Evolutionary conservation across 1,284 basidiomycete genomes (phyloP), one percentile per base, ranked within the genome.

Genomic region (Mycosarcoma mackinlayi): DNA sequence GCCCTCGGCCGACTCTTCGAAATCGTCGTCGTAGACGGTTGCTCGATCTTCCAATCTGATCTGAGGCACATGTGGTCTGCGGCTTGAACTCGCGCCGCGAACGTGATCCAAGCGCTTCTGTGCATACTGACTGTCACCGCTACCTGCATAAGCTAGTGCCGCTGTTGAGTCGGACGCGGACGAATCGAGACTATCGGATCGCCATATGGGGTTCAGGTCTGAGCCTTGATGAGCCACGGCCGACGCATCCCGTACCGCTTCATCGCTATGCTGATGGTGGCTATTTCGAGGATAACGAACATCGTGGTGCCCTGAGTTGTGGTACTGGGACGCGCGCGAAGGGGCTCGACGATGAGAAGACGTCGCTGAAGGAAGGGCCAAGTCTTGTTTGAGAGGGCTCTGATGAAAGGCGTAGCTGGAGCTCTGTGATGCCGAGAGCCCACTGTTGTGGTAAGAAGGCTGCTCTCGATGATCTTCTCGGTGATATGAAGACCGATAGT

Each of bases 1-100:
- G 8, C 11, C 25, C 3, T 53, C 27, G n/a, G 23, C 48, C n/a
- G 38, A 21, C 44, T 72, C 68, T 53, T 72, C 68, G 35, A 58
- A 72, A 46, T 67, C 68, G 25, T 72, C 68, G 8, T 72, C 68
- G 42, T 72, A 72, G 38, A 66, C 48, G 11, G 68, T 71, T 13
- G 40, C 41, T 31, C 63, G 67, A 13, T 65, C 62, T 10, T 44
- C 57, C 4, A 45, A 7, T 21, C 39, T 52, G 46, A 30, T 60
- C 8, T 37, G 34, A 16, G 42, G 39, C 4, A 41, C 16, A 9
- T 16, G 34, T 11, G 28, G 35, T 21, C 41, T 41, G 24, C 48
- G 39, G 31, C 38, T 21, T 3, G 47, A 18, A 8, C 21, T 14
- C 23, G 41, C 23, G 13, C 28, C 14, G 10, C 24, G 28, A 24